Base-by-base conservation (phyloP, 352 stramenopile species). In the Halophytophthora polymorphica region DNA sequence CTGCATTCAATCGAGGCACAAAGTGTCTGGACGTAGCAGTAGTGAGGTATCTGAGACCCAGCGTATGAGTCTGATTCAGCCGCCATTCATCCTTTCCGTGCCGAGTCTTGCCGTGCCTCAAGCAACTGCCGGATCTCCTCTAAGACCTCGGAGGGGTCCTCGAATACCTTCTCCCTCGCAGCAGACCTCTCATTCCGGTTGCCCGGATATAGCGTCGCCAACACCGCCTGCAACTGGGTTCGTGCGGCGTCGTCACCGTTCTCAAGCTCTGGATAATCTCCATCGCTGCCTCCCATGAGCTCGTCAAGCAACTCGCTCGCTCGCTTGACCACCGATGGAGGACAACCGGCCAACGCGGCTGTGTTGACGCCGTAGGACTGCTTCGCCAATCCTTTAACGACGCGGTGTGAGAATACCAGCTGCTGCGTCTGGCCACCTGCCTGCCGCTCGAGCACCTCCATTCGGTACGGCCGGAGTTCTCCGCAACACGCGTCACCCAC, bases 361-460 rank as follows among this genome's bases (percentile, higher is more conserved):
- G 81, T 90, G 39, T 94, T 73, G 43, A 95, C 70, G 0, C 85
- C 85, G 34, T 93, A 93, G 18, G 85, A 95, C 12, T 88, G 67
- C 6, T 68, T 28, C 7, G 83, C 81, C 6, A 93, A 53, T 3
- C 85, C 85, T 50, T 77, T 54, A 2, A 90, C 76, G 0, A 95
- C 74, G 2, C 86, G 65, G 46, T 94, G 81, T 12, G 83, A 87
- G 58, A 94, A 92, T 19, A 93, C 77, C 1, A 90, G 61, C 21
- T 73, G 63, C 21, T 59, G 69, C n/a, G 23, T 53, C 50, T 61
- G 48, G 4, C 46, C 55, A 33, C 15, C 25, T 0, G 45, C 50
- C 38, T 46, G 50, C 14, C 73, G 61, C 46, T 78, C 64, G 7
- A 91, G 56, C 6, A 87, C 73, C 55, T 90, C 73, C 76, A 90